phyloP scores from a whole-genome alignment of 2,329 filamentous ascomycete species.

The Aspergillus sp. region DNA sequence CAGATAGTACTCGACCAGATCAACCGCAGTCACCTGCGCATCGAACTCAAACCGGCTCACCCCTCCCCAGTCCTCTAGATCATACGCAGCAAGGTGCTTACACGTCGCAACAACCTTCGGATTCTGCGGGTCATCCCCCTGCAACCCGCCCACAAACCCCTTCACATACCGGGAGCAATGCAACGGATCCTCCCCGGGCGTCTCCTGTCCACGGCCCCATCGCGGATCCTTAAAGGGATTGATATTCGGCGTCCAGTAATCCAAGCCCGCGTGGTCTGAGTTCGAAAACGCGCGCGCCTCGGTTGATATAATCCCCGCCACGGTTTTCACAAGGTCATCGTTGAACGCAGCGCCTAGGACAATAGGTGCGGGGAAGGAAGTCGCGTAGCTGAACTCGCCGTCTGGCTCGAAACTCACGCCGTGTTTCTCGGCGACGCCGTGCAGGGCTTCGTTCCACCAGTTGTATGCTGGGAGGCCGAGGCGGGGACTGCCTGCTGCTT shows the following conservation, averaged over 20 bases:
- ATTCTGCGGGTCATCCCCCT: neutral
- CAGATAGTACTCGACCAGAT: neutral
- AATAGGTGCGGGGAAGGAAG: neutral
- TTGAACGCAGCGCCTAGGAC: neutral
- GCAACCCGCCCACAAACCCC: neutral
- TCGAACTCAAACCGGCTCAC: neutral
- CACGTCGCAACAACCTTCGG: neutral
- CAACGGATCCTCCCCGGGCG: neutral
- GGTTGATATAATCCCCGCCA: neutral
- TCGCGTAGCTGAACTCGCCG: neutral
- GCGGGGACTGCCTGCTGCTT: neutral
- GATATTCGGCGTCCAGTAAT: neutral
- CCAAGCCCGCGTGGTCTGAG: neutral
- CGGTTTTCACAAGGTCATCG: neutral
- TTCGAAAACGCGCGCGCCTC: neutral
- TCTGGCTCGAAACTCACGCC: neutral
- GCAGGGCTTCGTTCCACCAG: slow-evolving; percentile 4
- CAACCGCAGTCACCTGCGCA: neutral
- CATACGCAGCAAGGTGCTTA: neutral
- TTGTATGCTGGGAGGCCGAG: neutral
- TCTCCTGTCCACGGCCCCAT: neutral
- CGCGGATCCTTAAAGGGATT: neutral
- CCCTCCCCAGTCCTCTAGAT: neutral
- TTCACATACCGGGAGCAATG: neutral
- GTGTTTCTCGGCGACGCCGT: neutral